phyloP scores from a whole-genome alignment of 2,329 filamentous ascomycete species.

The Aciculosporium take region DNA sequence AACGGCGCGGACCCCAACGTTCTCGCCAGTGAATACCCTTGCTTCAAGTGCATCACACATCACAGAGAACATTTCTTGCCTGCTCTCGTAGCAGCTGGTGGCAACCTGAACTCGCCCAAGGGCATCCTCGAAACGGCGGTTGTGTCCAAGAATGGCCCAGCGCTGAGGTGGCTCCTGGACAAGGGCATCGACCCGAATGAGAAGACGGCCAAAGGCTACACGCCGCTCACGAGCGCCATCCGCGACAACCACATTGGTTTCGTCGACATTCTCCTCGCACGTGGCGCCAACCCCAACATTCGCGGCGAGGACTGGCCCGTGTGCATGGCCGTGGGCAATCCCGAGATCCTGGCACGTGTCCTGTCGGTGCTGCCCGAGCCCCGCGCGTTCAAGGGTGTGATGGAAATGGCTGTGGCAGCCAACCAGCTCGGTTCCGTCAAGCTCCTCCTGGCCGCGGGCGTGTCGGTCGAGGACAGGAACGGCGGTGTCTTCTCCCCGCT shows the following conservation, averaged over 20 bases:
- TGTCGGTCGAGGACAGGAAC: constrained; percentile 57
- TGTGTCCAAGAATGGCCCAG: constrained; percentile 45
- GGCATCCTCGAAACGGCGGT: constrained; percentile 54
- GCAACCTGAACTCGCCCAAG: constrained; percentile 42
- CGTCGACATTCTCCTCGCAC: constrained; percentile 41
- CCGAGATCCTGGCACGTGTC: constrained; percentile 43
- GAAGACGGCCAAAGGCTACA: constrained; percentile 40
- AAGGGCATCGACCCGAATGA: constrained; percentile 47
- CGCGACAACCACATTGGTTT: constrained; percentile 43
- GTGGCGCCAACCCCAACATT: constrained; percentile 47
- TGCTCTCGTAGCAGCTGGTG: constrained; percentile 44
- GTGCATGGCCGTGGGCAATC: constrained; percentile 51
- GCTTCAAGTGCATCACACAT: constrained; percentile 56
- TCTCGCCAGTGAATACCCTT: constrained; percentile 48
- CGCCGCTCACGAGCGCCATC: constrained; percentile 52
- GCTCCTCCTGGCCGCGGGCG: constrained; percentile 47
- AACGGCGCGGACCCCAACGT: constrained; percentile 49
- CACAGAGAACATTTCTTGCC: constrained; percentile 47
- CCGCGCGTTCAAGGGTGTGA: constrained; percentile 48
- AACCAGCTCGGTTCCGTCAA: constrained; percentile 54
- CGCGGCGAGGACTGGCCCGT: constrained; percentile 58
- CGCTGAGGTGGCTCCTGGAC: constrained; percentile 45
- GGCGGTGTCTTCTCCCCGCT: constrained; percentile 58
- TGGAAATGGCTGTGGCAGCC: constrained; percentile 54
- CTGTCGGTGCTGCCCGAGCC: constrained; percentile 42